phyloP scores from a whole-genome alignment of 768 basidiomycete species.

The Mycena amicta region DNA sequence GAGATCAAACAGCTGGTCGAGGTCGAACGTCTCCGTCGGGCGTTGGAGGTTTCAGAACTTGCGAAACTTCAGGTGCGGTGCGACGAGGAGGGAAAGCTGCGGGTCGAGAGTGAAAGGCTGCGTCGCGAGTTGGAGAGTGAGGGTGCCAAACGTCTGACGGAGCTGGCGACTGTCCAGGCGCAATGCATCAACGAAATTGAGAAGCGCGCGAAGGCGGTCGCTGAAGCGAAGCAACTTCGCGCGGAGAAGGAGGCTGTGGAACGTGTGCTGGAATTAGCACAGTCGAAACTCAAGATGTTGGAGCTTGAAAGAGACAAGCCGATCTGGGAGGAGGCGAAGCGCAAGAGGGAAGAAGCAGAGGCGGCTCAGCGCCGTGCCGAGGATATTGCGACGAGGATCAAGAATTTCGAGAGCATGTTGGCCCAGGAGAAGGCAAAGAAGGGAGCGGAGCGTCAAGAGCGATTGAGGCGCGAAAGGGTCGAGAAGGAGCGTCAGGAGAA shows the following conservation, averaged over 20 bases:
- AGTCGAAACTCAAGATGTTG: constrained; percentile 15
- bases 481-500: constrained; percentile 2
- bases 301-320: constrained; percentile 17
- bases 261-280: constrained; percentile 8
- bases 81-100: background rate
- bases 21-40: background rate
- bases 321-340: constrained; percentile 13
- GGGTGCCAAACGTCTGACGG: background rate
- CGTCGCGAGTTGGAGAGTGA: background rate
- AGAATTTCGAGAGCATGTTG: constrained; percentile 7
- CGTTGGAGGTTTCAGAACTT: background rate
- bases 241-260: constrained; percentile 1
- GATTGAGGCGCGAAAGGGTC: constrained; percentile 5
- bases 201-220: background rate
- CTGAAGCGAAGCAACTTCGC: constrained; percentile 1
- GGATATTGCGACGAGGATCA: constrained; percentile 3
- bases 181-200: background rate
- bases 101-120: background rate
- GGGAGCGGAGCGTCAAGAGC: constrained; percentile 6
- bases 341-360: background rate
- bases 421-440: constrained; percentile 1
- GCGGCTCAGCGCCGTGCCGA: constrained; percentile 5
- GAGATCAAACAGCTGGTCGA: constrained; percentile 1
- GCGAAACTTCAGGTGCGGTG: background rate
- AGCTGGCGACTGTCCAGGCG: background rate